Evolutionary conservation across 371 early-diverging fungal species (phyloP).

Genomic region (Rhizomucor miehei): DNA sequence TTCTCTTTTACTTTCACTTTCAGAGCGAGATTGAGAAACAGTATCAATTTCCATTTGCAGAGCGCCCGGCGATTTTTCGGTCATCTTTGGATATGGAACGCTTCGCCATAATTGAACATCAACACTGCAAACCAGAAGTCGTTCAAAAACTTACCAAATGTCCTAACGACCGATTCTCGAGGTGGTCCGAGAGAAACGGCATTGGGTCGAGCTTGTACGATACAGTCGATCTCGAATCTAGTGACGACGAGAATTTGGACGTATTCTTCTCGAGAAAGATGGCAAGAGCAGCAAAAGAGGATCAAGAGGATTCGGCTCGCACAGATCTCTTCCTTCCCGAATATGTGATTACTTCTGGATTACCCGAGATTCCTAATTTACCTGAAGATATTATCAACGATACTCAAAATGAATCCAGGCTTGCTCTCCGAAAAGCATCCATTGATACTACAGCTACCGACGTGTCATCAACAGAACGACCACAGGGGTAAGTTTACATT

Average conservation of each 20-base stretch:
- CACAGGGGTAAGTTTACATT: slow-evolving; percentile 5
- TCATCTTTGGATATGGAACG: slow-evolving; percentile 56
- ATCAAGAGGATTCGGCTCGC: slow-evolving; percentile 34
- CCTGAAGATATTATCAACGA: slow-evolving; percentile 3
- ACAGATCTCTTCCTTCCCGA: slow-evolving; percentile 55
- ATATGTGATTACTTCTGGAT: slow-evolving; percentile 45
- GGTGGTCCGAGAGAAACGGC: slow-evolving; percentile 34
- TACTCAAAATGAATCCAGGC: neutral
- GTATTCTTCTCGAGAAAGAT: slow-evolving; percentile 54
- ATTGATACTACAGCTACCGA: neutral
- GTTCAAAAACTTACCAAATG: slow-evolving; percentile 30
- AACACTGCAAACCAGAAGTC: slow-evolving; percentile 38
- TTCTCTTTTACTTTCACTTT: neutral
- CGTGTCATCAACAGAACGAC: neutral
- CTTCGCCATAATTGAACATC: slow-evolving; percentile 48
- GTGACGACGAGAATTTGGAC: slow-evolving; percentile 51
- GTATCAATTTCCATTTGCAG: slow-evolving; percentile 52
- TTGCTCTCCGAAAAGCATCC: neutral
- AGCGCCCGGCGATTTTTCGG: slow-evolving; percentile 47
- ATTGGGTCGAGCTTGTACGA: slow-evolving; percentile 33
- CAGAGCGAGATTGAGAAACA: slow-evolving; percentile 52
- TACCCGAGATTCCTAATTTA: slow-evolving; percentile 45
- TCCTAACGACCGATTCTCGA: slow-evolving; percentile 27
- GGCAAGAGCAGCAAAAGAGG: slow-evolving; percentile 38
- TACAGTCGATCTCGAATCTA: slow-evolving; percentile 48